These are phyloP conservation scores for Agarophyton chilense DNA, from an alignment of 23 red algal genomes.

Conservation along the genomic window DNA sequence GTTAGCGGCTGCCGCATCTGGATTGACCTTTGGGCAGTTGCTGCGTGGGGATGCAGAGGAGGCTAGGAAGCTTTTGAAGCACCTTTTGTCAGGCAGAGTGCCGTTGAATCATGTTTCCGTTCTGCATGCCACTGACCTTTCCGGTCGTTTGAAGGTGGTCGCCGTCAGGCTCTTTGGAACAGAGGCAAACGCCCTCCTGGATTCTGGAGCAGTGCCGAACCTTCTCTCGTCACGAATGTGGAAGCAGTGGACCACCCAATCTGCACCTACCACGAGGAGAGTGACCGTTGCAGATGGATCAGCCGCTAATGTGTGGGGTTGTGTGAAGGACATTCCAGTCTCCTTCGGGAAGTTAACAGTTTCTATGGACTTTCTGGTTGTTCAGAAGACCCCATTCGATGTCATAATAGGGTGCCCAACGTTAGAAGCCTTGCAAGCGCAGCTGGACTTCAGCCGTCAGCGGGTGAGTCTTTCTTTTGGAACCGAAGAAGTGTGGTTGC, in stretches of 20 bases:
- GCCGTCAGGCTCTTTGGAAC: neutral
- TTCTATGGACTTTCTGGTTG: neutral
- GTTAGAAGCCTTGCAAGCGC: neutral
- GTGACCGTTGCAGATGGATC: no score
- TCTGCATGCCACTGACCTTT: no score
- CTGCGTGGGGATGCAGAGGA: neutral
- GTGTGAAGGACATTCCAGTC: no score
- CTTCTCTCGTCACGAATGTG: no score
- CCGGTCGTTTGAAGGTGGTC: neutral
- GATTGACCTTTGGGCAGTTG: neutral
- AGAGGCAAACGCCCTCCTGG: neutral
- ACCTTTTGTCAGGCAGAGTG: no score
- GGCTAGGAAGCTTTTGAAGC: neutral
- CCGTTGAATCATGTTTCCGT: no score
- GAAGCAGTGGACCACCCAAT: no score
- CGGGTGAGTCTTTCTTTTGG: neutral
- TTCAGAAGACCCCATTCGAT: neutral
- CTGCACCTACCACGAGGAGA: no score
- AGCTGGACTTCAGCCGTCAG: neutral
- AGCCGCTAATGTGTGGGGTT: no score
- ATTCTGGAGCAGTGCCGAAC: neutral
- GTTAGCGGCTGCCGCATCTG: no score
- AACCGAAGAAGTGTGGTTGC: neutral
- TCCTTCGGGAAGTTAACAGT: neutral
- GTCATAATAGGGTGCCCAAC: neutral